Evolutionary conservation across 2,329 filamentous ascomycete genomes (phyloP).

Genomic region (Aspergillus ruber): DNA sequence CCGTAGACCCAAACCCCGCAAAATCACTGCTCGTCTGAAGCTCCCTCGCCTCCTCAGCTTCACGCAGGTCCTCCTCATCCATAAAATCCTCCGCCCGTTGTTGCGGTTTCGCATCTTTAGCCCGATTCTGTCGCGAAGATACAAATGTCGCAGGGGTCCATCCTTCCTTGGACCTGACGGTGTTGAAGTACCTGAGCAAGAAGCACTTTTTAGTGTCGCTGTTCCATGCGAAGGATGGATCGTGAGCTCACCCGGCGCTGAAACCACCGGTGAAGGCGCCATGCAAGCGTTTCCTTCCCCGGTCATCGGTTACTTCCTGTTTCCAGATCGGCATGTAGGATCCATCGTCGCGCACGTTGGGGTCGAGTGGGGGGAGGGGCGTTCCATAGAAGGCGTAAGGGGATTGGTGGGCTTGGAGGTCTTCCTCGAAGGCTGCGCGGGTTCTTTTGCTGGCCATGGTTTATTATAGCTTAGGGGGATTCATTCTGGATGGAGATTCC

Average conservation of each 20-base stretch:
- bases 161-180: slow-evolving; percentile 95
- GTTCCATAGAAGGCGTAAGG: slow-evolving; percentile 79
- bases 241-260: slow-evolving; percentile 73
- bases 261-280: slow-evolving; percentile 95
- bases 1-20: slow-evolving; percentile 65
- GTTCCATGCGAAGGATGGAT: slow-evolving; percentile 21
- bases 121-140: slow-evolving; percentile 75
- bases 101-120: slow-evolving; percentile 52
- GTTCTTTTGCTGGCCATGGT: slow-evolving; percentile 74
- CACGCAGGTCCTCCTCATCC: slow-evolving; percentile 92
- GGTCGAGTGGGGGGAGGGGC: slow-evolving; percentile 70
- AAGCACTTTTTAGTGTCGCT: slow-evolving; percentile 26
- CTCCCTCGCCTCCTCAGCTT: slow-evolving; percentile 70
- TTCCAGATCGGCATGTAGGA: slow-evolving; percentile 96
- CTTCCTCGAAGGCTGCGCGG: slow-evolving; percentile 69
- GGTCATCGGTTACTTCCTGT: slow-evolving; percentile 92
- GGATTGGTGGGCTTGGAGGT: slow-evolving; percentile 59
- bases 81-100: slow-evolving; percentile 86
- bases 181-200: slow-evolving; percentile 79
- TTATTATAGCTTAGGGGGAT: not conserved
- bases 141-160: slow-evolving; percentile 91
- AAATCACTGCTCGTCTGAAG: slow-evolving; percentile 69
- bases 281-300: slow-evolving; percentile 81
- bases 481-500: not conserved
- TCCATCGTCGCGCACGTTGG: slow-evolving; percentile 76